Base-by-base conservation (phyloP, 768 basidiomycete species). In the Tulasnella sp. region DNA sequence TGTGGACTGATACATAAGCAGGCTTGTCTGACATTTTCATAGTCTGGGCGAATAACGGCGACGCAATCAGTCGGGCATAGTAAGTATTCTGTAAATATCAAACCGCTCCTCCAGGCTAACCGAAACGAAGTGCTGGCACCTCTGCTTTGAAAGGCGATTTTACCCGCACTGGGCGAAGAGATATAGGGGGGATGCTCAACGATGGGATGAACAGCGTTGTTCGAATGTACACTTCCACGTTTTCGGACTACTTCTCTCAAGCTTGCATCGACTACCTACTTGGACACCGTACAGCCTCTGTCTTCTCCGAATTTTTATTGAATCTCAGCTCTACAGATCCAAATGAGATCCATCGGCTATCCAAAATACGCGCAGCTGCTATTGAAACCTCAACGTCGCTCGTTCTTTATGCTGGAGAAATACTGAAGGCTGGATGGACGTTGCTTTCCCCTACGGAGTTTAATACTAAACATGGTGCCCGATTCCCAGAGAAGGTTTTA, bases 1-100 rank as follows among this genome's bases (percentile, higher is more conserved):
- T 35, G 64, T 57, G 63, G 6, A n/a, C 1, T 16, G 46, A 4
- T 34, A 20, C 37, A 37, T n/a, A 25, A 4, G 15, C 10, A 24
- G 16, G 1, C n/a, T 29, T 15, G 34, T 8, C 16, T 13, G n/a
- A 53, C 50, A 16, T 16, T 29, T 33, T 6, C 31, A 5, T 43
- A 86, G 86, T 89, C 15, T 99, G 95, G 95, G 95, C 95, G 2
- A 95, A 98, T 61, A 98, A 98, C 58, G 95, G 95, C 0, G 95
- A 99, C 62, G 83, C 88, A 4, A 86, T 95, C 53, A 91, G 86
- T 63, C 74, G 83, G 48, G 82, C 83, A 48, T 89, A 87, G 84
- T 86, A 61, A 62, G 81, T 71, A 1, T 39, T 56, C 37, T 29
- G 15, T 20, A 19, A 32, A 22, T 7, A 24, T 44, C n/a, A 54